phyloP scores from a whole-genome alignment of 371 early-diverging fungal species.

The Neoconidiobolus thromboides region DNA sequence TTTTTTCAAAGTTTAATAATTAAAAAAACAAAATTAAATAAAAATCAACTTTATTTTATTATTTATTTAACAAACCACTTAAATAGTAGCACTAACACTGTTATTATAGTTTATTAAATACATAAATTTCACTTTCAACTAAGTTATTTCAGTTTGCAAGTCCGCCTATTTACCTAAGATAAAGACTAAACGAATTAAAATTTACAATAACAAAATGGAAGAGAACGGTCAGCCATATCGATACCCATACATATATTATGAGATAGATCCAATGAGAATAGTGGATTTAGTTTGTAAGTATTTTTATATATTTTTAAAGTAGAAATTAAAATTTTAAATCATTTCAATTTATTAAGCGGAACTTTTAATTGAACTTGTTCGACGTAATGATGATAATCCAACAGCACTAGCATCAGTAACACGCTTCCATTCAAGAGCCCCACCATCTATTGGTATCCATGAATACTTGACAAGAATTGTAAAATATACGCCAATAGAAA shows the following conservation, averaged over 20 bases:
- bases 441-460: slow-evolving; percentile 66
- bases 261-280: not conserved
- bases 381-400: slow-evolving; percentile 78
- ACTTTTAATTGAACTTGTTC: slow-evolving; percentile 50
- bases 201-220: no score
- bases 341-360: slow-evolving; percentile 26
- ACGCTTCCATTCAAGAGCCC: slow-evolving; percentile 87
- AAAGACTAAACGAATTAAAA: no score
- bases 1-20: no score
- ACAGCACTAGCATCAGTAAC: slow-evolving; percentile 61
- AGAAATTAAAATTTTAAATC: not conserved
- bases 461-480: slow-evolving; percentile 71
- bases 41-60: no score
- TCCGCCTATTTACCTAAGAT: no score
- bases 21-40: no score
- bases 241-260: slow-evolving; percentile 2
- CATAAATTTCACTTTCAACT: no score
- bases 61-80: no score
- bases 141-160: no score
- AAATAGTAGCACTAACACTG: no score
- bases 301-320: not conserved
- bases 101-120: no score
- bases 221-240: not conserved
- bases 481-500: slow-evolving; percentile 79
- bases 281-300: not conserved